Evolutionary conservation across 1,284 basidiomycete species (phyloP), one percentile per base, ranked within the genome.

Genomic region (Papiliotrema fonsecae): DNA sequence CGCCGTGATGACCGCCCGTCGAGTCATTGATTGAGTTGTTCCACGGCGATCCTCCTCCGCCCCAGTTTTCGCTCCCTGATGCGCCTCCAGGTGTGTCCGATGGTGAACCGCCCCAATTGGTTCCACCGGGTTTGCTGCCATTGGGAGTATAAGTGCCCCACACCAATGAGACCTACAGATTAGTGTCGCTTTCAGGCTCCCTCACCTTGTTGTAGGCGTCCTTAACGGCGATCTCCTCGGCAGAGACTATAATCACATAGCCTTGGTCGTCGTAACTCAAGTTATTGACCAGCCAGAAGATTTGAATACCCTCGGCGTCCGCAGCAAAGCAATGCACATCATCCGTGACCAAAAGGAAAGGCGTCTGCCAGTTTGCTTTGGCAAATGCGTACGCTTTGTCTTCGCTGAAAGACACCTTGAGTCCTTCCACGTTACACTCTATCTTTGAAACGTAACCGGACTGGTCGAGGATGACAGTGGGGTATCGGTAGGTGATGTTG

Each of bases 401-500:
- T 25, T 42, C 27, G 45, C 38, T 39, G 41, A 52, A 52, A 18
- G 25, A 19, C 34, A 52, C 31, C 7, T 31, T 31, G 46, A 52
- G 43, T 27, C 44, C 44, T n/a, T 40, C n/a, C 4, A 38, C 5
- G 6, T 5, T 28, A 30, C 49, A 51, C 6, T 5, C 18, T 10
- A 51, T 28, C 11, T 19, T 34, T 4, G n/a, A 40, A 38, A 46
- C 27, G 30, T 32, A 42, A n/a, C 16, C 27, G 21, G 49, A 41
- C 30, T 46, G 31, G 22, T 43, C 37, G 11, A 51, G 49, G 16
- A 51, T 27, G 28, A 51, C 49, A n/a, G 49, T 46, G 11, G 49
- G 49, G 37, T 46, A 51, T 27, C 30, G 44, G 27, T 46, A 51
- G n/a, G 44, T 51, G 25, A 42, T 31, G 22, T 51, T 51, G 11